These are phyloP conservation scores for Lablab purpureus DNA, from an alignment of 306 rosid species.

Conservation along the genomic window DNA sequence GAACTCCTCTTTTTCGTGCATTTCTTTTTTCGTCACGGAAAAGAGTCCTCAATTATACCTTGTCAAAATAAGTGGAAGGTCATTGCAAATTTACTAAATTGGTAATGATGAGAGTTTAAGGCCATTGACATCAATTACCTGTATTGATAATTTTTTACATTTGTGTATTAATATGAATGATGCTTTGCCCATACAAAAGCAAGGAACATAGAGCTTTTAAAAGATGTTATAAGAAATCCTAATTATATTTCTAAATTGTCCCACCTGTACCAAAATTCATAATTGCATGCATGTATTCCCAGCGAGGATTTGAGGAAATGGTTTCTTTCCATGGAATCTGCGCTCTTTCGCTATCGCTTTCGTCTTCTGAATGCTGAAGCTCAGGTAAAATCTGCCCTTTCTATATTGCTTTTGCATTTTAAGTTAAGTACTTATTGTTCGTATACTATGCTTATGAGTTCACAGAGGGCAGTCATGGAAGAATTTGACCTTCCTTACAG, in stretches of 20 bases:
- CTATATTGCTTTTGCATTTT: slow-evolving; percentile 27
- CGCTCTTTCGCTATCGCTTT: slow-evolving; percentile 83
- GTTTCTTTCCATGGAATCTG: slow-evolving; percentile 90
- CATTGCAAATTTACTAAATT: background rate
- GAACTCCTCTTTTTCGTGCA: slow-evolving; percentile 1
- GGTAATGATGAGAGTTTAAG: background rate
- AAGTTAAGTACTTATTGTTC: slow-evolving; percentile 32
- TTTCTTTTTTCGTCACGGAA: slow-evolving; percentile 8
- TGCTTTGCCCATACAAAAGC: slow-evolving; percentile 12
- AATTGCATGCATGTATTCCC: slow-evolving; percentile 26
- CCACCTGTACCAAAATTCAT: slow-evolving; percentile 16
- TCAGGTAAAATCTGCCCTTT: slow-evolving; percentile 62
- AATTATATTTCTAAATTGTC: slow-evolving; percentile 10
- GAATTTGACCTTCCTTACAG: slow-evolving; percentile 75
- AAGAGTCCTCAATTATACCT: background rate
- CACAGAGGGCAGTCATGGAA: slow-evolving; percentile 75
- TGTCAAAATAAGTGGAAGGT: slow-evolving; percentile 34
- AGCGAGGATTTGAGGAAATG: slow-evolving; percentile 97
- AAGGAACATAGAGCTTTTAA: background rate
- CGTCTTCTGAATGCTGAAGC: slow-evolving; percentile 57
- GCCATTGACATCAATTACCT: slow-evolving; percentile 2
- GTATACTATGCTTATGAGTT: slow-evolving; percentile 44
- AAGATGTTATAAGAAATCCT: slow-evolving; percentile 10
- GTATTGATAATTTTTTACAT: background rate
- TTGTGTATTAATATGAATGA: background rate